Evolutionary conservation across 495 filamentous ascomycete species (phyloP).

Genomic region (Echria macrotheca): DNA sequence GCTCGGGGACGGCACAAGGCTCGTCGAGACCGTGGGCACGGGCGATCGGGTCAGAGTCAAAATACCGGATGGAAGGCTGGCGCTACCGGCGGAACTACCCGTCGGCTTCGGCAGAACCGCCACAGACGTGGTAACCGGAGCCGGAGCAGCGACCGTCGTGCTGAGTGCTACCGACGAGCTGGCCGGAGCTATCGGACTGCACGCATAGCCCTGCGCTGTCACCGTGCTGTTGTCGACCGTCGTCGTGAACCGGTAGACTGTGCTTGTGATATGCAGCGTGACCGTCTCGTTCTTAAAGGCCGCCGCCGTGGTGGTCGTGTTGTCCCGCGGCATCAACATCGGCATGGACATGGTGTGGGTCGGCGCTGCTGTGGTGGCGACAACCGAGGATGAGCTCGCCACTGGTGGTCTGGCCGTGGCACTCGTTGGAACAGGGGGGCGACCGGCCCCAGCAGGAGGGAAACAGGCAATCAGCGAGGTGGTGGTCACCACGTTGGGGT

Average conservation of each 20-base stretch:
- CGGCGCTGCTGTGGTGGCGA: too few species aligned
- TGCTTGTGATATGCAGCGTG: slow-evolving; percentile 5
- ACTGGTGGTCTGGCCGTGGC: too few species aligned
- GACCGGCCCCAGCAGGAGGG: background rate
- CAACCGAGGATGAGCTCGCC: too few species aligned
- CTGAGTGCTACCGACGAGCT: background rate
- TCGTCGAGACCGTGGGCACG: too few species aligned
- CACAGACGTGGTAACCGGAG: background rate
- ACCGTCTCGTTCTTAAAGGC: slow-evolving; percentile 1
- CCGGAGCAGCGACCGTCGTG: background rate
- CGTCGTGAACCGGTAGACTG: background rate
- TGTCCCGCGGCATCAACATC: too few species aligned
- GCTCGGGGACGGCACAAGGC: too few species aligned
- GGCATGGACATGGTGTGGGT: too few species aligned
- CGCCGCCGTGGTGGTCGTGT: background rate
- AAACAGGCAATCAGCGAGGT: slow-evolving; percentile 7
- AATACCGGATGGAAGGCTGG: too few species aligned
- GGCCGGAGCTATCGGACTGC: background rate
- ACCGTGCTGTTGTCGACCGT: background rate
- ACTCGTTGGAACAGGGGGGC: too few species aligned
- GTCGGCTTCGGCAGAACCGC: too few species aligned
- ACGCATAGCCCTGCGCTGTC: background rate
- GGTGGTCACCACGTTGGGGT: slow-evolving; percentile 5
- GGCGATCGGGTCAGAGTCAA: too few species aligned
- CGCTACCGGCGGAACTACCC: too few species aligned